Base-by-base conservation (phyloP, 2,329 filamentous ascomycete species). In the Paraconiothyrium brasiliense region DNA sequence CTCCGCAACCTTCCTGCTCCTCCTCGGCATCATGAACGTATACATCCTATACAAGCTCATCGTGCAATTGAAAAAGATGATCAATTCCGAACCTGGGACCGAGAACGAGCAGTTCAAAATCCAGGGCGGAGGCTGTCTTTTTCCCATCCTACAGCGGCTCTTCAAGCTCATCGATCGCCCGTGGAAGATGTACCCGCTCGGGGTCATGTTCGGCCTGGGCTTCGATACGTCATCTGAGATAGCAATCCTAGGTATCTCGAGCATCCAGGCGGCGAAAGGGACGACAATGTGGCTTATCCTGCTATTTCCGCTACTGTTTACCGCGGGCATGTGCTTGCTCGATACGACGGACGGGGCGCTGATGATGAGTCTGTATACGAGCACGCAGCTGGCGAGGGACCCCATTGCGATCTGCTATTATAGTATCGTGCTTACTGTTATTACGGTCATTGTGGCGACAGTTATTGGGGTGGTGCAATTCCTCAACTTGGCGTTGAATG, bases 221-320 rank as follows among this genome's bases (percentile, higher is more conserved):
- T 98, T 99, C 76, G 95, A 98, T 76, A 98, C 95, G 0, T 96
- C 92, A 44, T 97, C 92, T 8, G 94, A 99, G 77, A 92, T 98
- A 71, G 94, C 95, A 0, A 85, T 99, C 8, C 80, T 99, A 0
- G 95, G 94, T 0, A 97, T 98, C 65, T 91, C 92, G 0, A 93
- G 91, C 34, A 89, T 99, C 1, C 91, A 97, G 71, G 94, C 91
- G 0, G 89, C 93, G 0, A 85, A 91, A 63, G 94, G 94, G 1
- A 97, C 93, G 0, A 92, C 89, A 35, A 90, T 98, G 62, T 99
- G 95, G 95, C 82, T 97, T 14, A 98, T 98, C 62, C 78, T 98
- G 35, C 90, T 99, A 55, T 97, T 97, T 61, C 95, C 95, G 0
- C 78, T 94, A 1, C 82, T 98, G 0, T 98, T 98, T 72, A 97